A percentile compares a stretch with the other conserved stretches of the same genome.
Evolutionary conservation across 768 basidiomycete genomes (phyloP).

Genomic region (Mycena rebaudengoi): DNA sequence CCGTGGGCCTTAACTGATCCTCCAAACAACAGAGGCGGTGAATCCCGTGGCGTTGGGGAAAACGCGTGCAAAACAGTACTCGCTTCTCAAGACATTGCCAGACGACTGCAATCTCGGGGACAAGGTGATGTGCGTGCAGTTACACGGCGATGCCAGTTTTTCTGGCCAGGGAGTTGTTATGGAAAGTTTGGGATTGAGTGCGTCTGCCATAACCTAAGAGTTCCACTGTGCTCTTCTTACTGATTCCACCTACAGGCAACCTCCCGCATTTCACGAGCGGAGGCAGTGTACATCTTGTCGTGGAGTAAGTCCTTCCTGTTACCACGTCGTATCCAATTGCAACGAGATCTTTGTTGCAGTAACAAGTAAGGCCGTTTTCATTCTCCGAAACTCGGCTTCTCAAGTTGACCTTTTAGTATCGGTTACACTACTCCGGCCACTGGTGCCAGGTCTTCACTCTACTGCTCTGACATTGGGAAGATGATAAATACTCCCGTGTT

Average conservation of each 20-base stretch:
- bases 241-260: constrained; percentile 59
- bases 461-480: constrained; percentile 90
- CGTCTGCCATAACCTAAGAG: constrained; percentile 34
- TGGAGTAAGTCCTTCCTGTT: constrained; percentile 70
- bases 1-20: neutral
- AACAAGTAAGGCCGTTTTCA: constrained; percentile 57
- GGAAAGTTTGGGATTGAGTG: constrained; percentile 86
- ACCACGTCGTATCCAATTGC: too few relatives aligned
- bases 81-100: constrained; percentile 73
- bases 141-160: constrained; percentile 94
- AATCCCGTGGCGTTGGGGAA: constrained; percentile 90
- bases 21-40: constrained; percentile 74
- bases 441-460: constrained; percentile 83
- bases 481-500: constrained; percentile 90
- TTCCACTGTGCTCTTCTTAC: neutral
- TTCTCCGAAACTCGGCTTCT: neutral
- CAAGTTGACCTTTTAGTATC: constrained; percentile 60
- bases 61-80: constrained; percentile 89
- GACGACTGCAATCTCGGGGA: constrained; percentile 65
- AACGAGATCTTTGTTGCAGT: too few relatives aligned
- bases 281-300: constrained; percentile 89
- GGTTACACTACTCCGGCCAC: constrained; percentile 93
- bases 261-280: constrained; percentile 93
- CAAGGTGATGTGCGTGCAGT: constrained; percentile 86
- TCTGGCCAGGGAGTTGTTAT: constrained; percentile 91